Percentiles rank a stretch among this genome's conserved stretches.
phyloP scores from a whole-genome alignment of 257 asterid genomes.

The Anisodus acutangulus region DNA sequence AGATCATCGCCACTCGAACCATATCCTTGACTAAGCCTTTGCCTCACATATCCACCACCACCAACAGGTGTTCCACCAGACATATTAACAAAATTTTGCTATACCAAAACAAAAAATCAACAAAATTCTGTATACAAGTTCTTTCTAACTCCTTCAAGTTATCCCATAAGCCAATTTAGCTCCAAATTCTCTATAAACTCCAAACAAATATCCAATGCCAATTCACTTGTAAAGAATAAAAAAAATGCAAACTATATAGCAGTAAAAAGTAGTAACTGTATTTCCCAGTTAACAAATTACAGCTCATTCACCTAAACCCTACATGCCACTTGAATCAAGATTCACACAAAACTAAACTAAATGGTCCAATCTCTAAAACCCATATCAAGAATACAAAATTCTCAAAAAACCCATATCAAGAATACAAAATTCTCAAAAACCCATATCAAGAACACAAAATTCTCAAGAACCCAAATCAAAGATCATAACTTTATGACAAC shows the following conservation, averaged over 20 bases:
- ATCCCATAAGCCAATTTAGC: not conserved
- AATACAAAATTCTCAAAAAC: no score
- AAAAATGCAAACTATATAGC: slow-evolving; percentile 30
- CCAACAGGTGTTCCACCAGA: slow-evolving; percentile 66
- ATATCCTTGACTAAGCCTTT: slow-evolving; percentile 67
- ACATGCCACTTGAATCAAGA: slow-evolving; percentile 18
- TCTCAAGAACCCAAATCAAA: slow-evolving; percentile 38
- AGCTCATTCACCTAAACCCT: slow-evolving; percentile 14
- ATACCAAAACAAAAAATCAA: not conserved
- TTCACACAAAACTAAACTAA: not conserved
- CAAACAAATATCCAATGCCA: slow-evolving; percentile 14
- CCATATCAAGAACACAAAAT: slow-evolving; percentile 23
- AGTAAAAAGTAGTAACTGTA: not conserved
- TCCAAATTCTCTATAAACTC: slow-evolving; percentile 12
- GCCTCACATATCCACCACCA: slow-evolving; percentile 58
- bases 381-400: slow-evolving; percentile 23
- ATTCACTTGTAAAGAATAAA: slow-evolving; percentile 29
- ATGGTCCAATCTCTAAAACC: slow-evolving; percentile 34
- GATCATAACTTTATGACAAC: slow-evolving; percentile 34
- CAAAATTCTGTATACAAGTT: slow-evolving; percentile 19
- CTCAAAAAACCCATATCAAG: slow-evolving; percentile 30
- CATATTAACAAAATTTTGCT: slow-evolving; percentile 39
- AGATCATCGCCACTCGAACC: slow-evolving; percentile 66
- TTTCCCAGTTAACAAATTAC: slow-evolving; percentile 25
- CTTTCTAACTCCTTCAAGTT: no score